These are phyloP conservation scores for Yarrowia hollandica DNA, from an alignment of 805 yeast genomes.

Conservation along the genomic window DNA sequence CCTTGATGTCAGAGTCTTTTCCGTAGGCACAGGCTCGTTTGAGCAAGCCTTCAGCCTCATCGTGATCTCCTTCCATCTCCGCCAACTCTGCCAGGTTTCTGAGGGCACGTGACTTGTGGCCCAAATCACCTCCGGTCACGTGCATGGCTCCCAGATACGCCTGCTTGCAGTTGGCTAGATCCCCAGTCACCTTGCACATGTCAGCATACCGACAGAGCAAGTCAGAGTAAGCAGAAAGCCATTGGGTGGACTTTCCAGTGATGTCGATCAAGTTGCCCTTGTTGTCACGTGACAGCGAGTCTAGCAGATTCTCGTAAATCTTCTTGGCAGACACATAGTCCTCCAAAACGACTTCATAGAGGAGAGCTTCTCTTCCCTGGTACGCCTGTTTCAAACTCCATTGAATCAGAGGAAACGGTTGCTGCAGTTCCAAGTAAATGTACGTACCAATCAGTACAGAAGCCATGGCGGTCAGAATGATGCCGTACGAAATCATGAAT, in stretches of 20 bases:
- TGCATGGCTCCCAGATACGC: not conserved
- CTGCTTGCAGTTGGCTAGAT: constrained; percentile 8
- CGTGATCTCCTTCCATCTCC: constrained; percentile 7
- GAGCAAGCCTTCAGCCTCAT: not conserved
- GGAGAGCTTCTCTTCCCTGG: constrained; percentile 5
- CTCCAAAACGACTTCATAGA: constrained; percentile 3
- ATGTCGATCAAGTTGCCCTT: not conserved
- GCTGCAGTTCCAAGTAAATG: constrained; percentile 2
- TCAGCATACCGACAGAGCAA: constrained; percentile 23
- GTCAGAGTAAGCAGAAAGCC: constrained; percentile 6
- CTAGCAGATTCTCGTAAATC: not conserved
- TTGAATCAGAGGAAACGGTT: constrained; percentile 4
- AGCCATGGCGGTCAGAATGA: constrained; percentile 7
- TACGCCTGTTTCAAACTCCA: not conserved
- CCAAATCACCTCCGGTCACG: not conserved
- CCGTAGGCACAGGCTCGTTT: constrained; percentile 21
- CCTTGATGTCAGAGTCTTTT: not conserved
- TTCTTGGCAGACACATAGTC: not conserved
- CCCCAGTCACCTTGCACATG: constrained; percentile 18
- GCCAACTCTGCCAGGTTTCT: constrained; percentile 3
- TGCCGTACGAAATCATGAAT: constrained; percentile 14
- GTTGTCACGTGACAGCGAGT: constrained; percentile 9
- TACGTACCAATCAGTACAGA: not conserved
- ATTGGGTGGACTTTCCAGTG: not conserved
- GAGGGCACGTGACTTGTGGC: constrained; percentile 2